Base-by-base conservation (phyloP, 2,329 filamentous ascomycete species). In the Daldinia sp. region DNA sequence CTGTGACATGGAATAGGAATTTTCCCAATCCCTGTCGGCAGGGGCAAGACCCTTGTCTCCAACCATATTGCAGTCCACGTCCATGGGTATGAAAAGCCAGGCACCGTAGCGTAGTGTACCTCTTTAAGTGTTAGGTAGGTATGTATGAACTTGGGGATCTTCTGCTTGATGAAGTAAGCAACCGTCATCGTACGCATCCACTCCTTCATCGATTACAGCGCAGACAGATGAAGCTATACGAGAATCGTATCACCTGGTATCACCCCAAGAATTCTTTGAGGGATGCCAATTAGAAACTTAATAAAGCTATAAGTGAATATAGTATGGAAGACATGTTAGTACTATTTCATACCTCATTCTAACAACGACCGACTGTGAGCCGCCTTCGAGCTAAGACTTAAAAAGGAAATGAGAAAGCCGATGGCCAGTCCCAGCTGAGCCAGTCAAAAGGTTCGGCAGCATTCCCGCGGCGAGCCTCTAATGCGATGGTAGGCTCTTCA, bases 51-150 rank as follows among this genome's bases (percentile, higher is more conserved):
- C 63, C 69, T 65, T 67, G 63, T 50, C 62, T 69, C 69, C 63
- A 67, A 71, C 69, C 69, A 71, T 58, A 56, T 62, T 65, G 60
- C 60, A 69, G 60, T 67, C 69, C 69, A 53, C 15, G 63, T 63
- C 66, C 69, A 65, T 71, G 69, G 66, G 50, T 59, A 60, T 42
- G 62, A 62, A 63, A 55, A 60, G 51, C 33, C 51, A 54, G 51
- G 51, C 30, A 54, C 51, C 46, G 26, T 51, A 30, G 46, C 46
- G 46, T 30, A 51, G 46, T 39, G 46, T 50, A 46, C 42, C 20
- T 23, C 10, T 42, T 18, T 28, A n/a, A 6, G 20, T 23, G 20
- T 23, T 23, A 23, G 12, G 20, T 46, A n/a, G n/a, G n/a, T n/a
- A n/a, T n/a, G n/a, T n/a, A 28, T 30, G 46, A 13, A 9, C 26